Conservation (phyloP, 2,329 filamentous ascomycete genomes). For the Fusarium aywerte region DNA sequence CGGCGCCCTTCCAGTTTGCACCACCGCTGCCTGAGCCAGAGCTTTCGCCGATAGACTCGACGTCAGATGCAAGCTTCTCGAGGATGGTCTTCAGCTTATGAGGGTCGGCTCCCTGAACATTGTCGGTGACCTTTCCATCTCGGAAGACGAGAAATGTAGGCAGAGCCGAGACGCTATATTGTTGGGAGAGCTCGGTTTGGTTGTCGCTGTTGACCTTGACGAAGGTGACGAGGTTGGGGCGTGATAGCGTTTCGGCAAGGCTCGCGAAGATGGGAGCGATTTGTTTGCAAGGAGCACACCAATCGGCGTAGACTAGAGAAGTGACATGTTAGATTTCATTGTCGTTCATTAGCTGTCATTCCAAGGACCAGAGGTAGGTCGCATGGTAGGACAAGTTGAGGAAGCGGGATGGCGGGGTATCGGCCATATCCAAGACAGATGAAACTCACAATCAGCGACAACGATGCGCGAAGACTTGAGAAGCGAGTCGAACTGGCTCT, state of each 20-base stretch:
- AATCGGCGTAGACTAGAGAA: slow-evolving; percentile 82
- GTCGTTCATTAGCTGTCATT: neutral
- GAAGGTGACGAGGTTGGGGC: slow-evolving; percentile 80
- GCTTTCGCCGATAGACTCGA: slow-evolving; percentile 63
- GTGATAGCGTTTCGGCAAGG: slow-evolving; percentile 76
- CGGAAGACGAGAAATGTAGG: slow-evolving; percentile 95
- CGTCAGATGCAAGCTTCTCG: slow-evolving; percentile 75
- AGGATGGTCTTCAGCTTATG: slow-evolving; percentile 76
- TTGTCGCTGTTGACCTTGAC: slow-evolving; percentile 86
- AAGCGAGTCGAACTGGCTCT: slow-evolving; percentile 72
- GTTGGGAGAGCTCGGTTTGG: slow-evolving; percentile 76
- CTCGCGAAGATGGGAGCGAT: slow-evolving; percentile 86
- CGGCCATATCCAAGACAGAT: neutral
- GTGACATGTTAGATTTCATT: slow-evolving; percentile 25
- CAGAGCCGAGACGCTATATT: slow-evolving; percentile 79
- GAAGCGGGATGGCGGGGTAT: slow-evolving; percentile 37
- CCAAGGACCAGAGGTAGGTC: slow-evolving; percentile 14
- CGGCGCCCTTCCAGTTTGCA: slow-evolving; percentile 75
- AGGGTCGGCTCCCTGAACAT: slow-evolving; percentile 79
- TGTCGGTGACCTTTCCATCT: slow-evolving; percentile 72
- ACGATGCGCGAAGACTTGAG: slow-evolving; percentile 81
- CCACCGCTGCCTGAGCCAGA: slow-evolving; percentile 52
- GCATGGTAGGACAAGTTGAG: slow-evolving; percentile 25
- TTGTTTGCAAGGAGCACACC: slow-evolving; percentile 84
- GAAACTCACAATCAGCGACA: slow-evolving; percentile 83